phyloP scores from a whole-genome alignment of 2,329 filamentous ascomycete genomes.

The Curvularia sp. region DNA sequence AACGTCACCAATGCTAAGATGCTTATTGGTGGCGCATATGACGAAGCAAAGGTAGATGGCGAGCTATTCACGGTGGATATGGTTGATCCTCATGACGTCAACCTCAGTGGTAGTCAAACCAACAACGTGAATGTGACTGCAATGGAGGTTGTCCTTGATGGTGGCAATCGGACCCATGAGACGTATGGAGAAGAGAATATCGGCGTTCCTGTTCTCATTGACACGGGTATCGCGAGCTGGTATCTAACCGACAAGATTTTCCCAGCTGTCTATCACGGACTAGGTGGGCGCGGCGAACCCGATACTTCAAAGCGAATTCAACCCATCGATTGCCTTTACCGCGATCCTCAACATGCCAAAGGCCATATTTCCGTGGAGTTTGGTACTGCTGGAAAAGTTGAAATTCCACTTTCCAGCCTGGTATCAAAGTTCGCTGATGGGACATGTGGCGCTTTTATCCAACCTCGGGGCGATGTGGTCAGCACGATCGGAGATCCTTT shows the following conservation, averaged over 20 bases:
- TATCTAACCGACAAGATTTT: not conserved
- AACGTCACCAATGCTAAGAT: constrained; percentile 1
- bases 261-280: not conserved
- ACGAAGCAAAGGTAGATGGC: constrained; percentile 1
- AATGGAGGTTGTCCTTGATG: not conserved
- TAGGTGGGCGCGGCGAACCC: not conserved
- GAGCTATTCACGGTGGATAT: not conserved
- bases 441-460: not conserved
- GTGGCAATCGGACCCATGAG: not conserved
- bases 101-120: not conserved
- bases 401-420: not conserved
- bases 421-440: not conserved
- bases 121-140: constrained; percentile 1
- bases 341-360: not conserved
- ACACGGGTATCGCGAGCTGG: not conserved
- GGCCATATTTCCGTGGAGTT: constrained; percentile 1
- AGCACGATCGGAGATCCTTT: not conserved
- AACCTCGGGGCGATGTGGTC: not conserved
- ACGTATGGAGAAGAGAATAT: not conserved
- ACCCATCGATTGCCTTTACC: not conserved
- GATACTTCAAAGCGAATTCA: too few species aligned
- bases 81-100: not conserved
- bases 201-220: not conserved
- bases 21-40: not conserved
- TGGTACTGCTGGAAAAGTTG: not conserved